Evolutionary conservation across 2,329 filamentous ascomycete species (phyloP), one percentile per base, ranked within the genome.

Genomic region (Cadophora gregata): DNA sequence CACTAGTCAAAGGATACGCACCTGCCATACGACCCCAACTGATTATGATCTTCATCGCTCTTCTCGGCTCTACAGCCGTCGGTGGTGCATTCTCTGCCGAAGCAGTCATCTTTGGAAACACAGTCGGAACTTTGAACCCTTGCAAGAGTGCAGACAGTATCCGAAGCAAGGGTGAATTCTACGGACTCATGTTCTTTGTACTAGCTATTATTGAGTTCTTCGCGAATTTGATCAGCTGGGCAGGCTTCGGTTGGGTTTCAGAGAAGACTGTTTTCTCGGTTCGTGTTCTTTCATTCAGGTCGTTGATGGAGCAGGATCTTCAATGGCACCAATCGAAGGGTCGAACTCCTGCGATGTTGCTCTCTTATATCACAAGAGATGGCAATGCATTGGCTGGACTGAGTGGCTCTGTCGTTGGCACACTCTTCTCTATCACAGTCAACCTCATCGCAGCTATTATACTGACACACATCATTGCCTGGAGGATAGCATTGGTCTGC

Each of bases 281-380:
- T 8, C 31, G 63, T 1, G 47, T 65, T 4, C 24, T 61, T 2
- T 88, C 87, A 0, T 86, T 92, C 75, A 84, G 87, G 3, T 87
- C 88, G 0, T 77, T 92, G 1, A 84, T 91, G 60, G 81, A 87
- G 67, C 89, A 92, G 76, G 86, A 88, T 67, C 78, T 91, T 38
- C 83, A 90, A 65, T 93, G 90, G 90, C 90, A 93, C 72, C 86
- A 93, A 75, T 89, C 89, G 0, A 83, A 86, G 31, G 84, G 83
- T 8, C 84, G 89, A 27, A 89, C 83, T 0, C 88, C 91, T 0
- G 83, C 86, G 0, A 80, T 82, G 19, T 79, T 93, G 6, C 80
- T 93, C 1, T 87, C 87, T 0, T 86, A 88, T 70, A 90, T 93
- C 69, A 93, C 90, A 2, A 86, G 85, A 45, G 91, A 93, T 74